Evolutionary conservation across 305 asterid genomes (phyloP).

Genomic region (Rubia occidens): DNA sequence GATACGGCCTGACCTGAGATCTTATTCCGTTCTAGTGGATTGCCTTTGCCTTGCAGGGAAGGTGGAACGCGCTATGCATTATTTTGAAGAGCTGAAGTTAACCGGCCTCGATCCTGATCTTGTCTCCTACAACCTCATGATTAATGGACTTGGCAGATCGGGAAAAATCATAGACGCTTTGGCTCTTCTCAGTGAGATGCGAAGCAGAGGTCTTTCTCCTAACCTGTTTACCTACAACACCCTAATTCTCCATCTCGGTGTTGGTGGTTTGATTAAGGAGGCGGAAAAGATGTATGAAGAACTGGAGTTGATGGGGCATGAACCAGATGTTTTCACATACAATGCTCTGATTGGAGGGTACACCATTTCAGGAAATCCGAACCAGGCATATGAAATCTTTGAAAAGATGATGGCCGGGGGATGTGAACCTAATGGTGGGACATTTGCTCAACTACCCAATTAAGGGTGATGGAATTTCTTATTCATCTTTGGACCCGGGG

Average conservation of each 20-base stretch:
- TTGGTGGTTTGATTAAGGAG: constrained; percentile 60
- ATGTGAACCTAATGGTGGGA: constrained; percentile 66
- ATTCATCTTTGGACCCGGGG: constrained; percentile 14
- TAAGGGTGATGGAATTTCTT: constrained; percentile 18
- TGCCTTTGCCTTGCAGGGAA: constrained; percentile 57
- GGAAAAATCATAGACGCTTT: constrained; percentile 50
- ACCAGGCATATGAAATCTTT: constrained; percentile 64
- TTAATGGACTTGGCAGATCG: constrained; percentile 68
- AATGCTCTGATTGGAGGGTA: constrained; percentile 83
- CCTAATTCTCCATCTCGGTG: constrained; percentile 63
- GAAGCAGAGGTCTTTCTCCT: constrained; percentile 57
- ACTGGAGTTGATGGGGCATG: constrained; percentile 45
- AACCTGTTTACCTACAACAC: constrained; percentile 74
- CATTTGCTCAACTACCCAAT: constrained; percentile 88
- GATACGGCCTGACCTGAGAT: constrained; percentile 74
- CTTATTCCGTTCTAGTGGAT: constrained; percentile 78
- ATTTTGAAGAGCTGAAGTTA: constrained; percentile 64
- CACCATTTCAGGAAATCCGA: constrained; percentile 58
- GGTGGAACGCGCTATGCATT: constrained; percentile 54
- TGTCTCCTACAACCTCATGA: constrained; percentile 74
- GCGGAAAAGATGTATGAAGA: constrained; percentile 65
- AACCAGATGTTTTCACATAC: constrained; percentile 78
- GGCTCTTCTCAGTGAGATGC: constrained; percentile 69
- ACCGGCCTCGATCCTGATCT: constrained; percentile 87
- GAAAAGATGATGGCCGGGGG: constrained; percentile 89